phyloP scores from a whole-genome alignment of 345 rosid genomes.

The Camelina hispida region DNA sequence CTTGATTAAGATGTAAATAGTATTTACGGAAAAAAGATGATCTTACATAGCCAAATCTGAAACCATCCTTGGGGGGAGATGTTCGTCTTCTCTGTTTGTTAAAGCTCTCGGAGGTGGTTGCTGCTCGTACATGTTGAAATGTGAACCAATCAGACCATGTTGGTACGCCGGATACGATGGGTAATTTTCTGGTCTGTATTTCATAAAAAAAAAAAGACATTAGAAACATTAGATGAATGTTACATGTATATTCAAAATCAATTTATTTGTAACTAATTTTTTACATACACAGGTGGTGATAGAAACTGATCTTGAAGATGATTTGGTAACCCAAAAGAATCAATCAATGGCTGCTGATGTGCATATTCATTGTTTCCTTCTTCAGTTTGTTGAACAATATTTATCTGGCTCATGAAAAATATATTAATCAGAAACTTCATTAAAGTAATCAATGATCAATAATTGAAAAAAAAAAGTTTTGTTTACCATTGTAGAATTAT shows the following conservation, averaged over 20 bases:
- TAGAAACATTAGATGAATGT: not conserved
- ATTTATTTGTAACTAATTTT: not conserved
- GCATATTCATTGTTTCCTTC: constrained; percentile 14
- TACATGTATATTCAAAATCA: not conserved
- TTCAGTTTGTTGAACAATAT: not conserved
- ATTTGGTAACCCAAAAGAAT: constrained; percentile 15
- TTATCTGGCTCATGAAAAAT: constrained; percentile 14
- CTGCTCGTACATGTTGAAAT: constrained; percentile 17
- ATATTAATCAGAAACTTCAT: not conserved
- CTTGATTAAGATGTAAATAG: too few relatives aligned
- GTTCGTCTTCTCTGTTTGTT: not conserved
- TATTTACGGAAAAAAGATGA: not conserved
- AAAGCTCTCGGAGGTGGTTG: not conserved
- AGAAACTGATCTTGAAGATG: constrained; percentile 7
- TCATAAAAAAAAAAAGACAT: constrained; percentile 7
- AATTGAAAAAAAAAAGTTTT: too few relatives aligned
- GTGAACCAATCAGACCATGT: constrained; percentile 1
- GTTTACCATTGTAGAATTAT: constrained; percentile 17
- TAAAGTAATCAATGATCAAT: too few relatives aligned
- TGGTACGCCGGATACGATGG: not conserved
- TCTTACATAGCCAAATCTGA: constrained; percentile 16
- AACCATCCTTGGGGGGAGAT: not conserved
- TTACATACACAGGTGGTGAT: constrained; percentile 24
- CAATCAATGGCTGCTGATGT: constrained; percentile 12
- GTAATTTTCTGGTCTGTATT: constrained; percentile 16